Base-by-base conservation (phyloP, 2,329 filamentous ascomycete species). In the Beauveria rudraprayagi region DNA sequence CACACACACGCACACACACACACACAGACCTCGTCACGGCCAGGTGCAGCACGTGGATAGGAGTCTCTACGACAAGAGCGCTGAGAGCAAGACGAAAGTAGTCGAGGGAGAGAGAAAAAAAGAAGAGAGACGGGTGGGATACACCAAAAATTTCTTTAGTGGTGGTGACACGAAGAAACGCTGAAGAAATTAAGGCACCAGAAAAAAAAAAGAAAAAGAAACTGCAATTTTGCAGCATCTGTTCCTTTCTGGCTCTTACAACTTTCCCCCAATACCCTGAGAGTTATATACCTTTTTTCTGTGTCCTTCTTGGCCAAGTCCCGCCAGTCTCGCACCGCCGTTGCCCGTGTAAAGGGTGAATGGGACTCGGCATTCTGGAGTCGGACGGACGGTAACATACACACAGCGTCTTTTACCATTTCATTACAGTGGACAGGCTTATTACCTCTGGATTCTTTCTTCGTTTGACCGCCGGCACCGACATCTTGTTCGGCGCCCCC, bases 301-400 rank as follows among this genome's bases (percentile, higher is more conserved):
- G 34, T 43, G 26, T 47, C n/a, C 17, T 24, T 56, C 24, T 24
- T 56, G 24, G 19, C 19, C n/a, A 24, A 22, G 28, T 7, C 10
- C 4, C 4, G 14, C 47, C 46, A 46, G 28, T 30, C 16, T 43
- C 44, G 44, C 28, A 34, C 41, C 41, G 26, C n/a, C 41, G 22
- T 22, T 24, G 22, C 34, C 22, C n/a, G 24, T 16, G 2, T 24
- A 19, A 16, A 44, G 48, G 56, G 43, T 22, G 22, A 22, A 60
- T 26, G 57, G 57, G 40, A 60, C 48, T 60, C 57, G 57, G 48
- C 19, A 46, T 53, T 28, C 48, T 53, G 41, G 48, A 60, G n/a
- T 53, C 40, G 37, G 57, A 60, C 57, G 48, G 57, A 52, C 26
- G n/a, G 48, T 30, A 19, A 60, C 57, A 60, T 43, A 52, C 34